These are phyloP conservation scores for Quercus engelmannii DNA, from an alignment of 306 rosid genomes.

Conservation along the genomic window DNA sequence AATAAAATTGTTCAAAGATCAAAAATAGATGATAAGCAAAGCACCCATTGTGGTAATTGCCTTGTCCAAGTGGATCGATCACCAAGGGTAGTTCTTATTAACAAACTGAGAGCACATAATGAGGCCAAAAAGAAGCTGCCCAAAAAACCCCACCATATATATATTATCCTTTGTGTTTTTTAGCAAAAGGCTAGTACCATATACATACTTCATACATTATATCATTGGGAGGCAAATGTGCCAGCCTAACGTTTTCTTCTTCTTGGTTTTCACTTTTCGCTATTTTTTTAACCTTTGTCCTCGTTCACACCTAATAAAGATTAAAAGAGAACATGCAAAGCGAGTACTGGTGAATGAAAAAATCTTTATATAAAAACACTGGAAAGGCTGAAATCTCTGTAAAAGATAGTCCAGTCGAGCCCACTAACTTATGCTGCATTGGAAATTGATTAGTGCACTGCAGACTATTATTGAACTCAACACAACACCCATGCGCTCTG, in stretches of 20 bases:
- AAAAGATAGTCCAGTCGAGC: neutral
- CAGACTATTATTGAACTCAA: slow-evolving; percentile 1
- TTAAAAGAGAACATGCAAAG: neutral
- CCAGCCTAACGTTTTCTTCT: slow-evolving; percentile 1
- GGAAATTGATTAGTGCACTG: slow-evolving; percentile 24
- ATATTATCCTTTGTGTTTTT: too few relatives aligned
- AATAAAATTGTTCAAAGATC: too few relatives aligned
- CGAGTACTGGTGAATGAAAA: neutral
- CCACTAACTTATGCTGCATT: slow-evolving; percentile 18
- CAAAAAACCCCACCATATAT: neutral
- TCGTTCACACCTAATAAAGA: slow-evolving; percentile 20
- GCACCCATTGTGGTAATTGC: too few relatives aligned
- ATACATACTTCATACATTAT: neutral
- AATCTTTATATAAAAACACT: neutral
- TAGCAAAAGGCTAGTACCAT: too few relatives aligned
- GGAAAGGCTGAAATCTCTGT: neutral
- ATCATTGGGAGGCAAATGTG: slow-evolving; percentile 1
- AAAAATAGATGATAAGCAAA: too few relatives aligned
- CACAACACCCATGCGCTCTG: too few relatives aligned
- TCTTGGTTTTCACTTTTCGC: slow-evolving; percentile 13
- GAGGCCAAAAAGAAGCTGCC: slow-evolving; percentile 19
- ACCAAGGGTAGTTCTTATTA: neutral
- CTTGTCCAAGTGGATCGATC: too few relatives aligned
- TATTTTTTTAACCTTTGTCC: neutral
- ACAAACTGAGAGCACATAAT: neutral